These are phyloP conservation scores for Agaricus bisporus DNA, from an alignment of 768 basidiomycete genomes.

Conservation along the genomic window DNA sequence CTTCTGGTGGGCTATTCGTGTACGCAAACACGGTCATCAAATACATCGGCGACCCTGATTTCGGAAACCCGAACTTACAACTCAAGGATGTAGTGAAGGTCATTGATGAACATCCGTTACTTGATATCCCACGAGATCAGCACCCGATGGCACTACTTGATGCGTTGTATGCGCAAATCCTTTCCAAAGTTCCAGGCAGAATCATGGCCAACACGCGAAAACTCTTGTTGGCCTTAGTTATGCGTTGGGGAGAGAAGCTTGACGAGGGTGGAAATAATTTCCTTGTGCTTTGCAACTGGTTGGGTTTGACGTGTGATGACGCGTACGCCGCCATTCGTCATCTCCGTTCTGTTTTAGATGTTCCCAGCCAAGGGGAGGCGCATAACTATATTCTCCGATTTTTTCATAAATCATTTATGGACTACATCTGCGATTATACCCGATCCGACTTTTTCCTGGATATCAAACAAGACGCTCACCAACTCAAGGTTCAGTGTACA, in stretches of 20 bases:
- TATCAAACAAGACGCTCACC: too few species aligned
- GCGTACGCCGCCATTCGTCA: not conserved
- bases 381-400: not conserved
- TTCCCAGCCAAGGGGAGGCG: not conserved
- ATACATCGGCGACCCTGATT: not conserved
- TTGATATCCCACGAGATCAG: not conserved
- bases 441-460: not conserved
- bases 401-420: not conserved
- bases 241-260: not conserved
- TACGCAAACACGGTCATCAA: not conserved
- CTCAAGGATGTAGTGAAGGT: not conserved
- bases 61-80: not conserved
- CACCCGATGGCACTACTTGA: constrained; percentile 8
- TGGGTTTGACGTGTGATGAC: not conserved
- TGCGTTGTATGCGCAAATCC: constrained; percentile 6
- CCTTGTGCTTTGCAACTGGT: not conserved
- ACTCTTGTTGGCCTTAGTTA: not conserved
- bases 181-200: not conserved
- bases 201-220: not conserved
- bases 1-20: not conserved
- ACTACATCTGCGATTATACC: not conserved
- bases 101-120: not conserved
- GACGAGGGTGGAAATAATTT: too few species aligned
- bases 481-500: not conserved
- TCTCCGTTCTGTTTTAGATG: not conserved